These are phyloP conservation scores for Zoysia matrella DNA, from an alignment of 202 grass and related monocot genomes.

Conservation along the genomic window DNA sequence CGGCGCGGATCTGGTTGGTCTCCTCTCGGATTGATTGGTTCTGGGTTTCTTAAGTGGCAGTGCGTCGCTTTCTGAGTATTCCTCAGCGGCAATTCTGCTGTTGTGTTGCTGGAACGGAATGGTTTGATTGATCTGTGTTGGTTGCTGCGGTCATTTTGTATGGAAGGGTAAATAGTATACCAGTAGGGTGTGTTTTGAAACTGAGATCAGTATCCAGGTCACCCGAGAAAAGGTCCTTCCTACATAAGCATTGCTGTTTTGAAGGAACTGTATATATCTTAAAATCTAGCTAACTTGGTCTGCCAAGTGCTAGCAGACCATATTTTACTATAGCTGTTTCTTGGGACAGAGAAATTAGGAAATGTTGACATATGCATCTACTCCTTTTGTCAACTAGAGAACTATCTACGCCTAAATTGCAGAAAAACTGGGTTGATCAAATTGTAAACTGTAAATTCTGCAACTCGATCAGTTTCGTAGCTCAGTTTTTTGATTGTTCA, in stretches of 20 bases:
- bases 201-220: slow-evolving; percentile 19
- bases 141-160: slow-evolving; percentile 29
- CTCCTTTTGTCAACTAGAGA: slow-evolving; percentile 12
- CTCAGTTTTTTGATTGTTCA: not conserved
- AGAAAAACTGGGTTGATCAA: not conserved
- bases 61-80: slow-evolving; percentile 39
- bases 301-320: not conserved
- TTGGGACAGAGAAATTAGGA: not conserved
- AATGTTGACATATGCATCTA: not conserved
- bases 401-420: not conserved
- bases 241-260: not conserved
- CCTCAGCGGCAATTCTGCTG: not conserved
- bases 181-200: slow-evolving; percentile 35
- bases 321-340: slow-evolving; percentile 13
- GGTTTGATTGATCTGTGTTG: slow-evolving; percentile 1
- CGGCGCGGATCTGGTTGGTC: slow-evolving; percentile 84
- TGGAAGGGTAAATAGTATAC: not conserved
- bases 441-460: not conserved
- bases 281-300: not conserved
- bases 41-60: slow-evolving; percentile 24
- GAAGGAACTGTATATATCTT: slow-evolving; percentile 5
- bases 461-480: not conserved
- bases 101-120: slow-evolving; percentile 27
- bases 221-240: not conserved
- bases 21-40: slow-evolving; percentile 19